Base-by-base conservation (phyloP, 2,329 filamentous ascomycete genomes). In the Sclerotiophoma versabilis region DNA sequence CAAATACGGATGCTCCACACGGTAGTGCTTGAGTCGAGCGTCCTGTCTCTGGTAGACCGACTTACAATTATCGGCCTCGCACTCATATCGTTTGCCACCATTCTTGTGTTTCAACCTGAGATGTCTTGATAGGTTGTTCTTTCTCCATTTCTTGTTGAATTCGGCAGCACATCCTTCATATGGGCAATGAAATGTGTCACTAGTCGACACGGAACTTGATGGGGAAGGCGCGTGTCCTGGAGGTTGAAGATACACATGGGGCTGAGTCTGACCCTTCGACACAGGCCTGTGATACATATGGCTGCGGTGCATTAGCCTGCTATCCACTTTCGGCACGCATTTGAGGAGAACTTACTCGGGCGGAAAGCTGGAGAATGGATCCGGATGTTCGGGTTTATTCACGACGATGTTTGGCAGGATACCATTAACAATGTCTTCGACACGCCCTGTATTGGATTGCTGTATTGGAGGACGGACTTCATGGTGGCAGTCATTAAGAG, bases 1-100 rank as follows among this genome's bases (percentile, higher is more conserved):
- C 23, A 37, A 17, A 20, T 22, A 3, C 11, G 23, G 23, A 23
- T 47, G 44, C 1, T 20, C 3, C 4, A 15, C 30, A 7, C 33
- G 44, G 11, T 47, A 30, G 25, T 47, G 44, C 33, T 37, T 47
- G 23, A 47, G 44, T 19, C 32, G 32, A 15, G 33, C 44, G 29
- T 47, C 44, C 12, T 17, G 11, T 29, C 44, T 47, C 17, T 12
- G 12, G 22, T 37, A 47, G 15, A 37, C 17, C 11, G 3, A 22
- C 6, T 2, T 29, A 15, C 44, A 47, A 20, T 25, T 7, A 1
- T 12, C n/a, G 26, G 5, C 44, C 19, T 30, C 11, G 15, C 44
- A 47, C 9, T 10, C 4, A 15, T 30, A 23, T 14, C 10, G n/a
- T 23, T 22, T n/a, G 12, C 32, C 33, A 22, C 17, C 15, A 7